Base-by-base conservation (phyloP, 352 stramenopile species). In the Phytophthora pseudosyringae region DNA sequence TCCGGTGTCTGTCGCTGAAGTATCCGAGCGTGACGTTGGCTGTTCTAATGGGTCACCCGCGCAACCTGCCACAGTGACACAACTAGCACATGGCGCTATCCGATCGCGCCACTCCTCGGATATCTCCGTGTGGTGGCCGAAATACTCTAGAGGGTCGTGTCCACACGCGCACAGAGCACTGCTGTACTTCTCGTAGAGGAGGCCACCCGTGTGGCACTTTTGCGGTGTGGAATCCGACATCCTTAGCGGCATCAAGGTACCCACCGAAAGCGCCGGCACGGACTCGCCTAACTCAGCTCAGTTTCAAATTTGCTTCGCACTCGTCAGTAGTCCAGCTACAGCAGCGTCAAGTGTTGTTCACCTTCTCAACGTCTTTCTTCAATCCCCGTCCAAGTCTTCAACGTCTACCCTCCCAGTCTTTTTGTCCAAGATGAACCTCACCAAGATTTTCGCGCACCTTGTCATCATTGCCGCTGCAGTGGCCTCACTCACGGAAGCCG, bases 391-490 rank as follows among this genome's bases (percentile, higher is more conserved):
- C 36, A 56, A 53, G 57, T 59, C 38, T 45, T 45, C 56, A 41
- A 18, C 46, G 45, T 60, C 41, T 29, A 56, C 21, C 21, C 21
- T 21, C 5, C 33, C 40, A 55, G 25, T 47, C 18, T 49, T 36
- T 21, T 21, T 21, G 21, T 38, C n/a, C 59, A 65, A 2, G 15
- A 73, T 74, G 66, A 74, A 70, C 66, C 59, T 74, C 54, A 56
- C n/a, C 54, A 74, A 70, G 66, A 64, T 70, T 29, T 51, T 74
- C 49, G 60, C 59, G 6, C 60, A 74, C 49, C 48, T 70, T 21
- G 49, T 21, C 21, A 21, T 21, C 1, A 21, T 21, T 21, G 21
- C 21, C 21, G 21, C 21, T 21, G 21, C 21, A 21, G 2, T 21
- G 21, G 21, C 21, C 21, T 21, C 21, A 2, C 21, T 21, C 21